Evolutionary conservation across 2,329 filamentous ascomycete species (phyloP), one percentile per base, ranked within the genome.

Genomic region (Fusarium compactum): DNA sequence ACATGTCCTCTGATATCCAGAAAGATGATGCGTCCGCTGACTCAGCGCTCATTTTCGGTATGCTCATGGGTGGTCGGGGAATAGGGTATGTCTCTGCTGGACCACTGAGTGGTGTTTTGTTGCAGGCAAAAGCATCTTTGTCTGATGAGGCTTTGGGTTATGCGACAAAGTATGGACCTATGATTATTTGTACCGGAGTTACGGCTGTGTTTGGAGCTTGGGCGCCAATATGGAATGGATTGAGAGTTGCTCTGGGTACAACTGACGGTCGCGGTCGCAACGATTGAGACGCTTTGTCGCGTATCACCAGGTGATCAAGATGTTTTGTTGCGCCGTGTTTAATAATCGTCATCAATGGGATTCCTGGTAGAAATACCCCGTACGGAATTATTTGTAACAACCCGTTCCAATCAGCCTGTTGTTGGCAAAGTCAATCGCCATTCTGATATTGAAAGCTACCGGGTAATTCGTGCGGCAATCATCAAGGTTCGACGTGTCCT

Each of bases 181-280:
- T 79, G 76, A 79, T 79, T 22, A 59, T 79, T 3, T 79, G 74
- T 2, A 78, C 77, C 0, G 77, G 77, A 4, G 58, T 78, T 1
- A 79, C 77, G 2, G 77, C 76, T 1, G 52, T 78, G 4, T 52
- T 78, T 20, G 77, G 77, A 1, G 77, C 77, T 4, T 78, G 77
- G 77, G 75, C 72, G 1, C 75, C 77, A 0, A 69, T 77, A 8
- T 78, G 76, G 84, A 90, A 78, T 48, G 65, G 22, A 0, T 53
- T 30, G 27, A 47, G 11, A 34, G 25, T 10, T 70, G 62, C 24
- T 38, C 0, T 38, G 18, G 34, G 34, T 1, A 11, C 34, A 11
- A 0, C 0, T 3, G 65, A 81, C 94, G 24, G 14, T 7, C 8
- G 81, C 94, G 66, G 85, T 87, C 59, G 92, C n/a, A 61, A n/a